Evolutionary conservation across 2,329 filamentous ascomycete genomes (phyloP).

Genomic region (Chaetomium olivaceum): DNA sequence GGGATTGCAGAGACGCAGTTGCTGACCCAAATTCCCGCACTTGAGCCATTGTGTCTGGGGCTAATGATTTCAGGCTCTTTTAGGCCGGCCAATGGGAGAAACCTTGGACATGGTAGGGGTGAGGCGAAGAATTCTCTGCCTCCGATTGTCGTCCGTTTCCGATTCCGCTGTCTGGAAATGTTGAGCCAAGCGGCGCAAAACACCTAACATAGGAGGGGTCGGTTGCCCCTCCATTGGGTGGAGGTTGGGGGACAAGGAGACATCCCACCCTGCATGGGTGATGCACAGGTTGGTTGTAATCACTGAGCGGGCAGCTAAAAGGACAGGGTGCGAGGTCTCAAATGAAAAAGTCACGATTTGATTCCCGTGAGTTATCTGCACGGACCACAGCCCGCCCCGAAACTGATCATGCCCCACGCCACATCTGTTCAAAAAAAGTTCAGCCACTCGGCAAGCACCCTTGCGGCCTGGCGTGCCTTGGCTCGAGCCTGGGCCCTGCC

Average conservation of each 20-base stretch:
- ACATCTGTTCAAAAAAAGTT: background rate
- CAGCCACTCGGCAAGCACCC: background rate
- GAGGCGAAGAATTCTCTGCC: constrained; percentile 18
- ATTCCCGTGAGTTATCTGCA: background rate
- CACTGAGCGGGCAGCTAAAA: background rate
- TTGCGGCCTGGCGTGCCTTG: background rate
- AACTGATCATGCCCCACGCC: background rate
- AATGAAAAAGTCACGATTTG: background rate
- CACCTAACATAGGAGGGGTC: constrained; percentile 19
- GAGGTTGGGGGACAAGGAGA: background rate
- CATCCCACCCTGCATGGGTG: constrained; percentile 6
- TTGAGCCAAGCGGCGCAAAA: constrained; percentile 22
- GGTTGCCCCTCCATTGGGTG: constrained; percentile 22
- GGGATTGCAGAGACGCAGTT: constrained; percentile 16
- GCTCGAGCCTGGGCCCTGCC: background rate
- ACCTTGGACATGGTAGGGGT: background rate
- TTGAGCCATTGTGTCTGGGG: constrained; percentile 14
- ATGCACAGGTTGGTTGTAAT: background rate
- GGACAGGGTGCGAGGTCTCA: background rate
- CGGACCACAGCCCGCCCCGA: background rate
- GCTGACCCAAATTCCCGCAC: constrained; percentile 31
- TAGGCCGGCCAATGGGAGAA: constrained; percentile 24
- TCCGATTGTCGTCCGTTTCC: constrained; percentile 27
- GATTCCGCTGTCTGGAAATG: constrained; percentile 21
- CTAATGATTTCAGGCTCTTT: constrained; percentile 30